Evolutionary conservation across 306 rosid genomes (phyloP), one percentile per base, ranked within the genome.

Genomic region (Malus asiatica): DNA sequence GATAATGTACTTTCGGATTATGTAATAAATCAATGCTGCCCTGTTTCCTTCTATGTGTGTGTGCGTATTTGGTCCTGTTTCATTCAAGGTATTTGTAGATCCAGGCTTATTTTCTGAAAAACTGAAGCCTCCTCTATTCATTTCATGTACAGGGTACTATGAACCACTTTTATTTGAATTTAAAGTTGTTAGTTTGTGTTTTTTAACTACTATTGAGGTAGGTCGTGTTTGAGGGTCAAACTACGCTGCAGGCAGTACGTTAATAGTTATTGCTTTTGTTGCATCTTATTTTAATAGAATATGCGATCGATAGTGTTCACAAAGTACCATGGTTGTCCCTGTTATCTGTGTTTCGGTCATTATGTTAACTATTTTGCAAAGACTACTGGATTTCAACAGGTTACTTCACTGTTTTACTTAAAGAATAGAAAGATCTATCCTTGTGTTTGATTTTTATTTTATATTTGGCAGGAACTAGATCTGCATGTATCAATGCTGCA

Each of bases 401-500:
- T 10, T 46, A 42, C 25, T 44, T 70, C 38, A 13, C 35, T 16
- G 23, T 30, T 70, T 59, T n/a, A 11, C 13, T 71, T 4, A 3
- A 5, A 72, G 71, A 70, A 68, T 13, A 11, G 25, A 29, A 65
- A 25, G 61, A 75, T 73, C 51, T 78, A 30, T 77, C 79, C 53
- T 53, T 62, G 57, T 79, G 79, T 73, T 61, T 2, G 8, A 71
- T 33, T 27, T 63, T 40, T 1, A 48, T 51, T 55, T 13, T 61
- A 30, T 52, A 69, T 59, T 13, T 75, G 68, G 68, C 81, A 91
- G 98, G 98, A 78, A 91, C 98, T 66, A 84, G 98, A 84, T 91
- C 96, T 78, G 97, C 98, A 33, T 94, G 98, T 71, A 90, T 94
- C 73, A 91, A 94, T 83, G 98, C 98, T 83, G 97, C 97, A 73